These are phyloP conservation scores for Alternaria consortialis DNA, from an alignment of 2,329 filamentous ascomycete species.

Conservation along the genomic window DNA sequence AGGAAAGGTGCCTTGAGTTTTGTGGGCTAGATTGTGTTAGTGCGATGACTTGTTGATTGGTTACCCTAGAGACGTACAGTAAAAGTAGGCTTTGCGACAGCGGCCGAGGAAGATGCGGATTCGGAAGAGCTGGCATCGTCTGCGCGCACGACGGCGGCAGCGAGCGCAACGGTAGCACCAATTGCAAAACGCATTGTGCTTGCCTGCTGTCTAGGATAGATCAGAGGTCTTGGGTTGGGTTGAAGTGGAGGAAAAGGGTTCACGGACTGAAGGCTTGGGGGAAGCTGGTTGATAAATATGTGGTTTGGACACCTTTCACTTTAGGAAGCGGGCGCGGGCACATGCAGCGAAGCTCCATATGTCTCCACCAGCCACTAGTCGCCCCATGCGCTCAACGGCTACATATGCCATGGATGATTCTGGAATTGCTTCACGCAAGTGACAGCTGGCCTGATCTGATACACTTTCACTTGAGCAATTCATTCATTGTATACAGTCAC, in stretches of 20 bases:
- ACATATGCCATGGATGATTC: constrained; percentile 27
- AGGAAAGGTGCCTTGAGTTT: constrained; percentile 91
- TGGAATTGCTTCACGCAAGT: constrained; percentile 27
- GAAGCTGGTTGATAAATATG: constrained; percentile 35
- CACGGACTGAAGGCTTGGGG: constrained; percentile 27
- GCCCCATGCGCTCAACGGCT: constrained; percentile 21
- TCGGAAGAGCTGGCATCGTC: constrained; percentile 62
- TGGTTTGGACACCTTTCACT: constrained; percentile 12
- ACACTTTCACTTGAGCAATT: neutral
- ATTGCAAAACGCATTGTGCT: constrained; percentile 69
- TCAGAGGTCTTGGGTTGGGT: constrained; percentile 37
- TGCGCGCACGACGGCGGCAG: constrained; percentile 76
- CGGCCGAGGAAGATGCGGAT: constrained; percentile 63
- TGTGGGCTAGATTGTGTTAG: constrained; percentile 72
- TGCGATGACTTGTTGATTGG: neutral
- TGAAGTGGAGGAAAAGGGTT: constrained; percentile 29
- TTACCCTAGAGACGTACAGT: constrained; percentile 70
- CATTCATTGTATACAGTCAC: neutral
- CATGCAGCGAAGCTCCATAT: constrained; percentile 17
- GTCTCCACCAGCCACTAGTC: constrained; percentile 10
- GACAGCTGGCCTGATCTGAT: constrained; percentile 33
- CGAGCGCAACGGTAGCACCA: constrained; percentile 74
- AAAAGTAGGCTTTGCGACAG: constrained; percentile 79
- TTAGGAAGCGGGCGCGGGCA: constrained; percentile 18
- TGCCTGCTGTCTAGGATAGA: constrained; percentile 43